These are phyloP conservation scores for Phytophthora lateralis DNA, from an alignment of 352 stramenopile genomes.

Conservation along the genomic window DNA sequence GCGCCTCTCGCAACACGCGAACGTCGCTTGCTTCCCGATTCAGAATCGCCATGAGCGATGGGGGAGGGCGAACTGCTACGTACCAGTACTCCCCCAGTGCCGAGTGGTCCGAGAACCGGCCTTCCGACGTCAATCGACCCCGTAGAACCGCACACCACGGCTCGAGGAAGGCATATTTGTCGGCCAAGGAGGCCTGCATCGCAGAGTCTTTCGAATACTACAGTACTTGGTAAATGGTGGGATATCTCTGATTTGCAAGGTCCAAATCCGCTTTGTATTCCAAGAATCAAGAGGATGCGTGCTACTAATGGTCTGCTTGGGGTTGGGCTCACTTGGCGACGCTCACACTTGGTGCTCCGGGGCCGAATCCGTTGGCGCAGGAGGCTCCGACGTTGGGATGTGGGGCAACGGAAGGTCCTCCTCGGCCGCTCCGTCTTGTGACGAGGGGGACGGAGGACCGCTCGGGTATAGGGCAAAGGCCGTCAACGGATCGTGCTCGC, in stretches of 20 bases:
- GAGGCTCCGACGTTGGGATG: conserved; percentile 21
- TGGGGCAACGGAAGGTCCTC: conserved; percentile 31
- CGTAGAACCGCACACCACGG: conserved; percentile 32
- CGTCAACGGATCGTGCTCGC: conserved; percentile 38
- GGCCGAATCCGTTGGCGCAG: conserved; percentile 12
- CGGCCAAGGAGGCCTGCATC: conserved; percentile 17
- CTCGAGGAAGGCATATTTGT: conserved; percentile 33
- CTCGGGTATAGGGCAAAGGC: conserved; percentile 44
- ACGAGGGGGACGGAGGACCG: conserved; percentile 24
- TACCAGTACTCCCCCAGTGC: conserved; percentile 32
- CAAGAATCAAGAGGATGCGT: conserved; percentile 24
- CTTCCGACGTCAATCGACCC: conserved; percentile 24
- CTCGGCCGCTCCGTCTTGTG: conserved; percentile 5
- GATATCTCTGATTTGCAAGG: conserved; percentile 17
- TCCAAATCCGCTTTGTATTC: conserved; percentile 1
- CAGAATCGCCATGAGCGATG: conserved; percentile 22
- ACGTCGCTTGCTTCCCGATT: conserved; percentile 25
- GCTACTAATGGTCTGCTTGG: conserved; percentile 23
- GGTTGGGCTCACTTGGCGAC: conserved; percentile 11
- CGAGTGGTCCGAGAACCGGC: conserved; percentile 28
- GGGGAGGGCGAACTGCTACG: conserved; percentile 27
- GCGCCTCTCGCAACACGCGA: conserved; percentile 34
- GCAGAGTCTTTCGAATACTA: conserved; percentile 11
- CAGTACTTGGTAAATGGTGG: no score
- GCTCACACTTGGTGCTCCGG: conserved; percentile 6